Evolutionary conservation across 2,329 filamentous ascomycete genomes (phyloP).

Genomic region (Aphanoascus verrucosus): DNA sequence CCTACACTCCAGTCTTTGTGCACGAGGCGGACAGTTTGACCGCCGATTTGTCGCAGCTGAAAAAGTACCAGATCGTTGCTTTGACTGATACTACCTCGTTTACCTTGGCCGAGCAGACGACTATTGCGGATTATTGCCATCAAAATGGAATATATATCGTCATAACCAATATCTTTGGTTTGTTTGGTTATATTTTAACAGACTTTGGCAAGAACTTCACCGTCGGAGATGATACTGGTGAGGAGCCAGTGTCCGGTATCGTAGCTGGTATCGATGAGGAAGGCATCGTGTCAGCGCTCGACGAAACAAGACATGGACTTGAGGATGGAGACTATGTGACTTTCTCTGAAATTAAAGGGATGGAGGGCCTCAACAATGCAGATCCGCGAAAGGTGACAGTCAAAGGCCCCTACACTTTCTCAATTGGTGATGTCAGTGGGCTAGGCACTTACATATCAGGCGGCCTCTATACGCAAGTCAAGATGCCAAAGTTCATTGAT

Average conservation of each 20-base stretch:
- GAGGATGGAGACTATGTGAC: slow-evolving; percentile 96
- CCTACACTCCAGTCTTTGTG: slow-evolving; percentile 82
- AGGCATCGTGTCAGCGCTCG: slow-evolving; percentile 80
- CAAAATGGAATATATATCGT: slow-evolving; percentile 85
- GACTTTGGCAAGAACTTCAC: slow-evolving; percentile 95
- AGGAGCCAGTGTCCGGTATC: slow-evolving; percentile 77
- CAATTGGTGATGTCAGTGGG: slow-evolving; percentile 82
- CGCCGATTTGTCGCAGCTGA: slow-evolving; percentile 67
- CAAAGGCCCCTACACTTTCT: slow-evolving; percentile 94
- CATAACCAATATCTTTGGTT: slow-evolving; percentile 76
- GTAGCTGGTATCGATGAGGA: slow-evolving; percentile 82
- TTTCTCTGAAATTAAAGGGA: slow-evolving; percentile 83
- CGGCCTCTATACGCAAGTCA: slow-evolving; percentile 88
- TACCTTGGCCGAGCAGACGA: slow-evolving; percentile 61
- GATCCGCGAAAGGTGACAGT: slow-evolving; percentile 85
- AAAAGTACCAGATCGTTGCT: slow-evolving; percentile 86
- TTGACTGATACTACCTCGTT: slow-evolving; percentile 61
- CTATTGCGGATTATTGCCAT: slow-evolving; percentile 87
- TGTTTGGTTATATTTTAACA: slow-evolving; percentile 93
- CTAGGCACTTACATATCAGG: slow-evolving; percentile 80
- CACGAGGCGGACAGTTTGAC: slow-evolving; percentile 56
- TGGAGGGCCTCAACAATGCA: slow-evolving; percentile 74
- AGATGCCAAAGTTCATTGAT: slow-evolving; percentile 90
- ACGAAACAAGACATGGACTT: slow-evolving; percentile 88
- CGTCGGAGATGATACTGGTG: slow-evolving; percentile 78